phyloP scores from a whole-genome alignment of 208 protist genomes.

The Trypanosoma cruzi region DNA sequence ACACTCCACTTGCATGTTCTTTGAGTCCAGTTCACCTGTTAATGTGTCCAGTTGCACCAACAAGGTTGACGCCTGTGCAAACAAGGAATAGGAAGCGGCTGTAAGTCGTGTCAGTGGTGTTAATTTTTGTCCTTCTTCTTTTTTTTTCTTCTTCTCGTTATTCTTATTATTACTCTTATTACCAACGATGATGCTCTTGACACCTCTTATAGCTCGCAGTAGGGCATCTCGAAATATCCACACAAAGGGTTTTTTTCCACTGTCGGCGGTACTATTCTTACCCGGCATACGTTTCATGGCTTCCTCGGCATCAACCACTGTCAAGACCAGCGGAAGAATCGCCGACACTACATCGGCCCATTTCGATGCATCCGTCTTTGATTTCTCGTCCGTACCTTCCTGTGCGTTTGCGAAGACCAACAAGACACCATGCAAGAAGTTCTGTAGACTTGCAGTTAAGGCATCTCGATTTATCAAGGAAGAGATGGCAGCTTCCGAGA shows the following conservation, averaged over 20 bases:
- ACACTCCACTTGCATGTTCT: conserved; percentile 32
- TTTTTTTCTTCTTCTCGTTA: not conserved
- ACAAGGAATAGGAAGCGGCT: conserved; percentile 47
- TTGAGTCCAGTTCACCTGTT: conserved; percentile 1
- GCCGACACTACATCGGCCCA: conserved; percentile 27
- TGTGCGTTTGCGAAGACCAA: conserved; percentile 1
- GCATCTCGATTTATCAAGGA: not conserved
- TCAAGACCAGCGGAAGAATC: conserved; percentile 12
- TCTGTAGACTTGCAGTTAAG: conserved; percentile 1
- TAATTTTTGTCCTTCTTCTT: not conserved
- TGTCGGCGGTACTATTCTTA: not conserved
- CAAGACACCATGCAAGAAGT: conserved; percentile 4
- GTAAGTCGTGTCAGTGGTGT: conserved; percentile 1
- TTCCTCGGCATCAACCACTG: conserved; percentile 22
- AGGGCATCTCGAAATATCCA: not conserved
- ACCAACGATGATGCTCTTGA: not conserved
- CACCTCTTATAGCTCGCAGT: conserved; percentile 6
- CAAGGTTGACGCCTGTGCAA: conserved; percentile 62
- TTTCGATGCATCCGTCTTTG: not conserved
- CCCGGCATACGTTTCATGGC: not conserved
- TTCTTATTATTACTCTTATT: not conserved
- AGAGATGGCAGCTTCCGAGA: not conserved
- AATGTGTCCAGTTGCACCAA: conserved; percentile 45
- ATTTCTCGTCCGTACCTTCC: not conserved
- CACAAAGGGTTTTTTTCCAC: conserved; percentile 8